Evolutionary conservation across 306 rosid species (phyloP).

Genomic region (Cercis canadensis): DNA sequence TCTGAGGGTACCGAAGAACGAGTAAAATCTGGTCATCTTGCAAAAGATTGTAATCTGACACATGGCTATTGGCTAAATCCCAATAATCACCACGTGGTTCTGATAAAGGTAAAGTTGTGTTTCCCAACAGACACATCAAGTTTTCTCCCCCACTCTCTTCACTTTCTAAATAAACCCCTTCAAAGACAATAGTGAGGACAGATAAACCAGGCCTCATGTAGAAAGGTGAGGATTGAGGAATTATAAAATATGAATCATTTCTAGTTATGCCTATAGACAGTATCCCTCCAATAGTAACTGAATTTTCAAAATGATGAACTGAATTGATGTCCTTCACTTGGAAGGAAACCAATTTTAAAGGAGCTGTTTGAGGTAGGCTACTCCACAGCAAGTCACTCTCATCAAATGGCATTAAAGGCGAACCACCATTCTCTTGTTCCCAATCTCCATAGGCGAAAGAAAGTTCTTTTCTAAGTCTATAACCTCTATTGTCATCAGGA

Average conservation of each 20-base stretch:
- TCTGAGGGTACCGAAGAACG: slow-evolving; percentile 26
- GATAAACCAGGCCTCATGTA: slow-evolving; percentile 24
- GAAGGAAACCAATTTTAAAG: slow-evolving; percentile 21
- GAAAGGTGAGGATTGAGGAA: slow-evolving; percentile 14
- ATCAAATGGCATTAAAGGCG: slow-evolving; percentile 30
- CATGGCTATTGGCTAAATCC: neutral
- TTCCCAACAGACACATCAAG: slow-evolving; percentile 28
- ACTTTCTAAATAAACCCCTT: slow-evolving; percentile 35
- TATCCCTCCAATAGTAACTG: slow-evolving; percentile 29
- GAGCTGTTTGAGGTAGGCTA: neutral
- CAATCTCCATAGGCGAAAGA: slow-evolving; percentile 30
- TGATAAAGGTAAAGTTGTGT: slow-evolving; percentile 17
- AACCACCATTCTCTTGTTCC: slow-evolving; percentile 16
- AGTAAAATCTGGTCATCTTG: slow-evolving; percentile 31
- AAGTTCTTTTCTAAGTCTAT: slow-evolving; percentile 14
- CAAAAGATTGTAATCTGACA: too few relatives aligned
- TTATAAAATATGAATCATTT: slow-evolving; percentile 5
- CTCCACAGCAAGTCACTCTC: slow-evolving; percentile 16
- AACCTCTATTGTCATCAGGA: slow-evolving; percentile 10
- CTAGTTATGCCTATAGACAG: slow-evolving; percentile 16
- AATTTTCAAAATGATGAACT: slow-evolving; percentile 23
- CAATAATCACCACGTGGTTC: neutral
- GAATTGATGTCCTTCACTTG: slow-evolving; percentile 15
- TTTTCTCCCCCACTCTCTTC: neutral
- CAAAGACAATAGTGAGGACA: slow-evolving; percentile 22